A percentile compares a stretch with the other conserved stretches of the same genome.
Evolutionary conservation across 768 basidiomycete species (phyloP).

Genomic region (Sporobolomyces pararoseus): DNA sequence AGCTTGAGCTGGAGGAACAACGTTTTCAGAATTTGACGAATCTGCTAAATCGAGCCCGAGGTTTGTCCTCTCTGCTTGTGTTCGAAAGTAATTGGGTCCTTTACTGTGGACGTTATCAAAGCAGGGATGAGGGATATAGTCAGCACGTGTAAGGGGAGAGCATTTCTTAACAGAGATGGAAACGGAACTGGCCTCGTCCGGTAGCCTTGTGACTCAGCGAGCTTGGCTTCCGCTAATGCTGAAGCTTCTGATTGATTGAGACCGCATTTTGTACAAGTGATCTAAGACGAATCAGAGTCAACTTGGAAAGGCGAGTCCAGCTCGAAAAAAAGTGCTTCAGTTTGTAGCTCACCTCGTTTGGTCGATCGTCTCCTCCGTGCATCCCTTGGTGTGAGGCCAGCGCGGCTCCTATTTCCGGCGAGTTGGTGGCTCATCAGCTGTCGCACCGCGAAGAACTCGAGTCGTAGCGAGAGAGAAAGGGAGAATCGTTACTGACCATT

Average conservation of each 20-base stretch:
- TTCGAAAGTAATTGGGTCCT: slow-evolving; percentile 5
- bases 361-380: neutral
- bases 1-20: neutral
- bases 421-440: neutral
- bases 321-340: too few relatives aligned
- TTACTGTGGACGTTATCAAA: neutral
- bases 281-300: neutral
- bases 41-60: neutral
- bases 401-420: too few relatives aligned
- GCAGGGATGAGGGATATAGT: too few relatives aligned
- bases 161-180: neutral
- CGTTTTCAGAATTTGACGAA: neutral
- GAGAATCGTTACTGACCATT: neutral
- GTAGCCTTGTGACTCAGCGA: neutral
- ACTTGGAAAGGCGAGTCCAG: neutral
- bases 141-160: too few relatives aligned
- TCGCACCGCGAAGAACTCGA: too few relatives aligned
- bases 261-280: slow-evolving; percentile 1
- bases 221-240: neutral
- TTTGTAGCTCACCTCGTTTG: slow-evolving; percentile 1
- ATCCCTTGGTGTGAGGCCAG: neutral
- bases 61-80: neutral
- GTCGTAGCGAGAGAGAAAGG: neutral
- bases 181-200: neutral
- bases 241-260: neutral